Evolutionary conservation across 345 rosid genomes (phyloP), one percentile per base, ranked within the genome.

Genomic region (Geranium rotundifolium): DNA sequence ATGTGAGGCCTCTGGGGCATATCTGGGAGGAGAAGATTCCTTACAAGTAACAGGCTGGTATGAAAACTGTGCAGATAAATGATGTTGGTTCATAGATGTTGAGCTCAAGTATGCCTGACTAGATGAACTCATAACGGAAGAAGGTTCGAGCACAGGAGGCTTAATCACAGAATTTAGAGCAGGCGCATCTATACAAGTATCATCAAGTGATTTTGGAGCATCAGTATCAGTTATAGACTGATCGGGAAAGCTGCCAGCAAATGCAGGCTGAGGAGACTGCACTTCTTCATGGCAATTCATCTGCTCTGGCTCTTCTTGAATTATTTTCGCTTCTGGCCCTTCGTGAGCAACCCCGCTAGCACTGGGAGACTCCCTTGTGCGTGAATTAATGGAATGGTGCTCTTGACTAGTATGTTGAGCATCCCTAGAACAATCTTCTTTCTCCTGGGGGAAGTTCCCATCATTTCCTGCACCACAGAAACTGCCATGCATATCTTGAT

Each of bases 391-490:
- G 52, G 62, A 61, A 57, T 16, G 63, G 65, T 58, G 52, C 14
- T 57, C 65, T 31, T 56, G 57, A 19, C 58, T 16, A 18, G 58
- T 54, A 50, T 61, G 60, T 17, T n/a, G 19, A 62, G 69, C 62
- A 64, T 56, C 62, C 52, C 54, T 34, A 17, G 59, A 30, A 62
- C 74, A 66, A 63, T 71, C 66, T 23, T 69, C 74, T 52, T 63
- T 65, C 57, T 66, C 69, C 41, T 31, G 27, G 56, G 37, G 17
- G 54, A 23, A 2, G 30, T 20, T 59, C 17, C 59, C 57, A 60
- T 56, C 76, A 63, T 64, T 63, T 65, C 59, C 17, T 56, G n/a
- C n/a, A n/a, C 57, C 59, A 59, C 34, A 58, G 34, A 54, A 67
- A 65, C 66, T 60, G 59, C 67, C 63, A 69, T 63, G 56, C 61